A percentile compares a stretch with the other conserved stretches of the same genome.
phyloP scores from a whole-genome alignment of 129 eudicot species.

The Erigeron canadensis region DNA sequence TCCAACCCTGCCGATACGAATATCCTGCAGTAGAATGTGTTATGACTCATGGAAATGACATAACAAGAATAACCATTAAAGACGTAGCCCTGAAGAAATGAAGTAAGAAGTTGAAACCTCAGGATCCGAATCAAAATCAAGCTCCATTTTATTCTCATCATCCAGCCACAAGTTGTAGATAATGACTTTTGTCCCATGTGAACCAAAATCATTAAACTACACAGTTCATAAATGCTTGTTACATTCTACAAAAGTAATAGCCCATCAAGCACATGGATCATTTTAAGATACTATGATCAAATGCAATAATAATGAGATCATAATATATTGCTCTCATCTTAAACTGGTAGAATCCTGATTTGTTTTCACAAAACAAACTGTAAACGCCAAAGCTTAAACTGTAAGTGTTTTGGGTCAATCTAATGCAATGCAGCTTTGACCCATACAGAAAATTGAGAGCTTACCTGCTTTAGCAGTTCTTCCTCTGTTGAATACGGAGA shows the following conservation, averaged over 20 bases:
- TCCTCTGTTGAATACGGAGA: slow-evolving; percentile 73
- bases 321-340: not conserved
- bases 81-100: not conserved
- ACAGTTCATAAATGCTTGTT: slow-evolving; percentile 1
- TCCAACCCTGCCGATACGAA: slow-evolving; percentile 37
- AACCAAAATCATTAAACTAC: slow-evolving; percentile 73
- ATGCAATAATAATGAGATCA: not conserved
- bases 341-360: not conserved
- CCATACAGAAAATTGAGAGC: not conserved
- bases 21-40: slow-evolving; percentile 44
- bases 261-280: not conserved
- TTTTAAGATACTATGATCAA: not conserved
- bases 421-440: no score
- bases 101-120: slow-evolving; percentile 45
- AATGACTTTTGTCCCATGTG: slow-evolving; percentile 75
- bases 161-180: slow-evolving; percentile 77
- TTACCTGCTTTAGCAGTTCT: slow-evolving; percentile 64
- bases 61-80: not conserved
- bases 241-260: slow-evolving; percentile 16
- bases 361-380: not conserved
- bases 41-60: slow-evolving; percentile 8
- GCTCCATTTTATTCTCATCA: slow-evolving; percentile 68
- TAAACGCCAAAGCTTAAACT: not conserved
- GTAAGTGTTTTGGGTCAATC: no score
- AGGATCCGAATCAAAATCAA: slow-evolving; percentile 77